phyloP scores from a whole-genome alignment of 2,329 filamentous ascomycete species.

The Beauveria sp. region DNA sequence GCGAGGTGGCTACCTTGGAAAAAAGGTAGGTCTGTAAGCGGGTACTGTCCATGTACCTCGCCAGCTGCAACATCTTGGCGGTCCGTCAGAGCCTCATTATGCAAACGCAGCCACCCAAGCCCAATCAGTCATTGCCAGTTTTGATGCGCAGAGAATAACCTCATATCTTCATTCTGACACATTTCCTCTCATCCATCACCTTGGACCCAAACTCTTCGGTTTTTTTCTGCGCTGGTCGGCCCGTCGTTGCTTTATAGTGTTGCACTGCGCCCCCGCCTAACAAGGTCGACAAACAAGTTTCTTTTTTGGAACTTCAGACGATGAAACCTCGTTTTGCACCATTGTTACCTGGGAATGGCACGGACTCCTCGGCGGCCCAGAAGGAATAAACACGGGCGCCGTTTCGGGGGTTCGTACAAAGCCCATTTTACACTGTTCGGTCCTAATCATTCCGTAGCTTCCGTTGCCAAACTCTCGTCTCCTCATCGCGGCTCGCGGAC shows the following conservation, averaged over 20 bases:
- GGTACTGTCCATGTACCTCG: background rate
- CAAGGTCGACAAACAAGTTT: conserved; percentile 5
- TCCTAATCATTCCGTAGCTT: conserved; percentile 8
- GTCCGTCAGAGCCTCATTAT: conserved; percentile 2
- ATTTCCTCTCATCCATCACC: background rate
- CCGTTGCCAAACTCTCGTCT: background rate
- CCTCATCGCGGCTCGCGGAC: conserved; percentile 6
- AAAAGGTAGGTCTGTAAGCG: background rate
- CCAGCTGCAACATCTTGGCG: background rate
- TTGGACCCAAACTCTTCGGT: background rate
- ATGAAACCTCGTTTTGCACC: background rate
- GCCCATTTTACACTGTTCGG: background rate
- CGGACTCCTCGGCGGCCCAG: background rate
- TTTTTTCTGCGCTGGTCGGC: background rate
- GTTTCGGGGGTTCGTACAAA: background rate
- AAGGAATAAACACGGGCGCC: background rate
- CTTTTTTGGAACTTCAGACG: background rate
- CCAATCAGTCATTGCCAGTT: background rate
- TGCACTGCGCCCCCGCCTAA: conserved; percentile 1
- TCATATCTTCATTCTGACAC: background rate
- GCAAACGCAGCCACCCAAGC: conserved; percentile 2
- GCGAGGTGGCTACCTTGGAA: too few species aligned
- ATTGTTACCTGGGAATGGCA: background rate
- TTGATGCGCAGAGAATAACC: background rate
- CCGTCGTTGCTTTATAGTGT: conserved; percentile 3